Conservation (phyloP, 192 early-diverging fungal genomes). For the Coemansia asiatica region DNA sequence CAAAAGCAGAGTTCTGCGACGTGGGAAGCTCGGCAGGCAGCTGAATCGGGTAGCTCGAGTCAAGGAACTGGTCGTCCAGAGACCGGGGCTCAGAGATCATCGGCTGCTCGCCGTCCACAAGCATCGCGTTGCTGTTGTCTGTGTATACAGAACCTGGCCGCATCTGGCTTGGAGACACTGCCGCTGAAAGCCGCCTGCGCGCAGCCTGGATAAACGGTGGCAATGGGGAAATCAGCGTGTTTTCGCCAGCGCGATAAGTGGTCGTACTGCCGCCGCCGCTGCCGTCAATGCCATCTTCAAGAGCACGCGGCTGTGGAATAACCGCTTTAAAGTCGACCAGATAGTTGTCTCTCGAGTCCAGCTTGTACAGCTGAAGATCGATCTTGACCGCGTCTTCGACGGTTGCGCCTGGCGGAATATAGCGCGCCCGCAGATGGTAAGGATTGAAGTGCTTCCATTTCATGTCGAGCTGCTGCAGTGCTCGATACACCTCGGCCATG, state of each 20-base stretch:
- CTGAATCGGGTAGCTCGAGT: slow-evolving; percentile 55
- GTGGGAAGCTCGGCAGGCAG: slow-evolving; percentile 47
- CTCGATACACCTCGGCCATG: slow-evolving; percentile 96
- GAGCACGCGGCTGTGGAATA: slow-evolving; percentile 36
- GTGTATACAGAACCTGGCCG: slow-evolving; percentile 28
- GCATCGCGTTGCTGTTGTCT: slow-evolving; percentile 12
- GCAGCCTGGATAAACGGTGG: slow-evolving; percentile 48
- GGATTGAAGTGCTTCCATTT: slow-evolving; percentile 90
- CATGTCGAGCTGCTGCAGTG: slow-evolving; percentile 86
- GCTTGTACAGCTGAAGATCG: slow-evolving; percentile 91
- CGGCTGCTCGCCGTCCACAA: neutral
- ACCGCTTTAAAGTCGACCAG: slow-evolving; percentile 96
- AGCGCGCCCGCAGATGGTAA: slow-evolving; percentile 80
- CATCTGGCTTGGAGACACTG: slow-evolving; percentile 7
- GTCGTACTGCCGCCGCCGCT: slow-evolving; percentile 16
- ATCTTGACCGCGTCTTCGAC: slow-evolving; percentile 72
- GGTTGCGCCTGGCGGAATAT: slow-evolving; percentile 53
- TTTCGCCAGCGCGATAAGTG: slow-evolving; percentile 37
- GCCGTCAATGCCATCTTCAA: slow-evolving; percentile 21
- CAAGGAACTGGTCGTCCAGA: slow-evolving; percentile 54
- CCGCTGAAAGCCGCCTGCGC: slow-evolving; percentile 40
- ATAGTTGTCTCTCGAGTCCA: slow-evolving; percentile 84
- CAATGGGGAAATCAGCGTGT: slow-evolving; percentile 32
- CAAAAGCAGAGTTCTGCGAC: slow-evolving; percentile 12
- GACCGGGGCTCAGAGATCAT: slow-evolving; percentile 38